Conservation (phyloP, 2,329 filamentous ascomycete species). For the Arthroderma sp. region DNA sequence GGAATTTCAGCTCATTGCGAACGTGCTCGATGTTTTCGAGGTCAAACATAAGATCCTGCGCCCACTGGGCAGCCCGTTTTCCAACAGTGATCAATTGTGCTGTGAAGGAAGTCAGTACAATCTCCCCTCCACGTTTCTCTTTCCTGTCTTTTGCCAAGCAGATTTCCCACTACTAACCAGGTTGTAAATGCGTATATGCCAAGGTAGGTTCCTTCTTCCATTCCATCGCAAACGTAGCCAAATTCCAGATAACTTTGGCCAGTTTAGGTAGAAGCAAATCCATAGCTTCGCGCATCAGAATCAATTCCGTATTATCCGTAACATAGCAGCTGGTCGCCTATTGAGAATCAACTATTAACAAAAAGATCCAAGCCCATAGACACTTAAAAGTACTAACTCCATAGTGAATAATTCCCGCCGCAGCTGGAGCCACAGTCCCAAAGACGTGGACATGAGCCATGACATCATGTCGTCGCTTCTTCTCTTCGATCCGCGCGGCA, state of each 20-base stretch:
- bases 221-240: conserved; percentile 57
- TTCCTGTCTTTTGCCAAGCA: not conserved
- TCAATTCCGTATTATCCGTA: conserved; percentile 23
- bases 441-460: conserved; percentile 56
- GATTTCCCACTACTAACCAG: not conserved
- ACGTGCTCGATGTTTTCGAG: conserved; percentile 59
- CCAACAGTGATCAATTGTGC: conserved; percentile 54
- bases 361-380: not conserved
- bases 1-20: conserved; percentile 57
- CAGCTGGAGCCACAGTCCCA: conserved; percentile 58
- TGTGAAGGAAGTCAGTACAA: conserved; percentile 10
- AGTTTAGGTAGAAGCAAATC: conserved; percentile 66
- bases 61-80: conserved; percentile 58
- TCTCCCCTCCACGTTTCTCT: too few relatives aligned
- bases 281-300: conserved; percentile 61
- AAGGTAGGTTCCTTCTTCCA: conserved; percentile 62
- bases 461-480: conserved; percentile 52
- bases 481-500: conserved; percentile 63
- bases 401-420: conserved; percentile 72
- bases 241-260: conserved; percentile 63
- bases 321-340: not conserved
- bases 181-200: conserved; percentile 58
- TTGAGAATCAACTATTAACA: not conserved
- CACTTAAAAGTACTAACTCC: conserved; percentile 31
- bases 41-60: conserved; percentile 63